Conservation (phyloP, 257 asterid species). For the Jacaranda mimosifolia region DNA sequence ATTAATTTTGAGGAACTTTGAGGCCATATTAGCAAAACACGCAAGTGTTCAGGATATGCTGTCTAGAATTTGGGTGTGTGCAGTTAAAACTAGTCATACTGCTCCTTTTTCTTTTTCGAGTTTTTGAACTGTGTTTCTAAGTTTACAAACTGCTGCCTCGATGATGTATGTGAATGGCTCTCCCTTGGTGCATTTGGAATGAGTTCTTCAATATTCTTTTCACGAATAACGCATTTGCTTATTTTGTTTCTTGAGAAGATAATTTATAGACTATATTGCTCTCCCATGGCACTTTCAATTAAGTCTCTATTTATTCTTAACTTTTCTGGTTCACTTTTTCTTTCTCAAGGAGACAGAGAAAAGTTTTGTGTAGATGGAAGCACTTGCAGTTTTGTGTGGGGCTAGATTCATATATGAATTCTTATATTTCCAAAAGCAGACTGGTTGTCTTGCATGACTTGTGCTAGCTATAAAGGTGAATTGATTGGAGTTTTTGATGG, state of each 20-base stretch:
- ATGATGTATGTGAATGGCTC: not conserved
- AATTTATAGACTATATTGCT: not conserved
- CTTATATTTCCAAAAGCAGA: not conserved
- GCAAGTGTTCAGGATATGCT: not conserved
- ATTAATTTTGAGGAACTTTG: not conserved
- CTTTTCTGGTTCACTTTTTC: not conserved
- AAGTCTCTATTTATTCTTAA: not conserved
- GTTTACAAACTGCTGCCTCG: not conserved
- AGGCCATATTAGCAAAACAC: not conserved
- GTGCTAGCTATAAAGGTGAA: not conserved
- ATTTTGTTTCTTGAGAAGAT: not conserved
- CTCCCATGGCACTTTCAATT: not conserved
- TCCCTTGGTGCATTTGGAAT: not conserved
- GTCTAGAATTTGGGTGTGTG: not conserved
- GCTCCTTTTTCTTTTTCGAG: not conserved
- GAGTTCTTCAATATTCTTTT: not conserved
- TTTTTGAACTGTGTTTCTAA: slow-evolving; percentile 4
- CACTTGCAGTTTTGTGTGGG: slow-evolving; percentile 6
- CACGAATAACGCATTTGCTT: not conserved
- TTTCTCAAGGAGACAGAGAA: not conserved
- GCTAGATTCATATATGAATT: not conserved
- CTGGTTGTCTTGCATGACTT: not conserved
- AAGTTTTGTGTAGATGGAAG: not conserved
- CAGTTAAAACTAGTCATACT: not conserved
- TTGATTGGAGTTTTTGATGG: not conserved